Evolutionary conservation across 257 asterid species (phyloP), one percentile per base, ranked within the genome.

Genomic region (Primulina eburnea): DNA sequence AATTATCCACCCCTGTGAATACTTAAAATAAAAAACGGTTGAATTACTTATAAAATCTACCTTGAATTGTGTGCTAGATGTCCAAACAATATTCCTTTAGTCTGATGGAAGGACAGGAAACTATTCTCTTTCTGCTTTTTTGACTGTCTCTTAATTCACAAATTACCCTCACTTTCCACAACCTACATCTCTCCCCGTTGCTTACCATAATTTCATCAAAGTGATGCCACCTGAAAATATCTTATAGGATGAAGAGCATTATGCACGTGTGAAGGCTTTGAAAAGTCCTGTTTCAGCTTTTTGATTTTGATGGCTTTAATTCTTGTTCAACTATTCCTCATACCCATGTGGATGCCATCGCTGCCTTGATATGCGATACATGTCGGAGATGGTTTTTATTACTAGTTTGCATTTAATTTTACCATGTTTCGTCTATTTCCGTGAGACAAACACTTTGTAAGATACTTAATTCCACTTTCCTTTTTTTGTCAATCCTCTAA

Each of bases 401-500:
- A 30, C 57, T 32, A 20, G 21, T 55, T 59, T 33, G 30, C 33
- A 34, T 28, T 29, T 11, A 24, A 38, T 8, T 35, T 65, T 3
- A 38, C 34, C 28, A 61, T 30, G 53, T 63, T 59, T 57, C 60
- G 40, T 28, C 8, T 4, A 12, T 64, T 35, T 38, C 29, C 58
- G 35, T 26, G 59, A 60, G 75, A 59, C 55, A 43, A 56, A 29
- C 52, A 57, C 66, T 61, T 29, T 35, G 33, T 72, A 20, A 43
- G 57, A n/a, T 68, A 34, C 63, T 66, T 64, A 16, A 38, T 60
- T 56, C 29, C 14, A 67, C 21, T 52, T 28, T 63, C 62, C 62
- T 14, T 47, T 16, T 32, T 64, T 38, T 53, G 55, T 67, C 7
- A 11, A 9, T 66, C 64, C 26, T 18, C 50, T 62, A n/a, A 60